Evolutionary conservation across 371 early-diverging fungal genomes (phyloP), one percentile per base, ranked within the genome.

Genomic region (Encephalitozoon intestinalis): DNA sequence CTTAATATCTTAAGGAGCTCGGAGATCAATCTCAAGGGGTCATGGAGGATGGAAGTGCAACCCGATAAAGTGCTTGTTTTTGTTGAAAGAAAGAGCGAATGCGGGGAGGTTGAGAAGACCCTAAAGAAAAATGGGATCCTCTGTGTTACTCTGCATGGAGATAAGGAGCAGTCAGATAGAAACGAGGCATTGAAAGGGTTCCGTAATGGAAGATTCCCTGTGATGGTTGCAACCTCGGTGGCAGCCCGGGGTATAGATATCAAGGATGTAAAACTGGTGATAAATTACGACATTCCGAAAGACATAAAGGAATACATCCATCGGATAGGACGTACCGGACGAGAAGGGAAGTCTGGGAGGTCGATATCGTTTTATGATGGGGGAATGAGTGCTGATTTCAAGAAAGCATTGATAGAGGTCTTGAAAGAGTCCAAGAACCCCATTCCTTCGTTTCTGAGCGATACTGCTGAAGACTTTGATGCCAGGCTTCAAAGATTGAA

Each of bases 241-340:
- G 93, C 95, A 85, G 95, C 95, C 8, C 91, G 97, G 85, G 97
- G 97, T 84, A 93, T 97, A 67, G 97, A 97, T 86, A 91, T 96
- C 53, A 94, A 94, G 82, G 91, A 96, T 78, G 93, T 97, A 73
- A 96, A 95, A 84, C 90, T 95, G 83, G 97, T 97, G 70, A 89
- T 97, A 89, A 97, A 97, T 88, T 97, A 96, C 67, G 97, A 97
- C 82, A 93, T 97, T 88, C 93, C 96, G 15, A 93, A 91, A 70
- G 78, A 87, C 39, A 91, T 94, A 15, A 95, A 95, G 81, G 87
- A 92, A 30, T 97, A 97, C 83, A 88, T 97, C 44, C 97, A 97
- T 81, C 87, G 96, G 82, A 92, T 95, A 76, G 96, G 95, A 8
- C 31, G 81, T 30, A 78, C 81, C 40, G 81, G 78, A 39, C 46